A percentile compares a stretch with the other conserved stretches of the same genome.
phyloP scores from a whole-genome alignment of 1,284 basidiomycete species.

The Heterobasidion occidentale region DNA sequence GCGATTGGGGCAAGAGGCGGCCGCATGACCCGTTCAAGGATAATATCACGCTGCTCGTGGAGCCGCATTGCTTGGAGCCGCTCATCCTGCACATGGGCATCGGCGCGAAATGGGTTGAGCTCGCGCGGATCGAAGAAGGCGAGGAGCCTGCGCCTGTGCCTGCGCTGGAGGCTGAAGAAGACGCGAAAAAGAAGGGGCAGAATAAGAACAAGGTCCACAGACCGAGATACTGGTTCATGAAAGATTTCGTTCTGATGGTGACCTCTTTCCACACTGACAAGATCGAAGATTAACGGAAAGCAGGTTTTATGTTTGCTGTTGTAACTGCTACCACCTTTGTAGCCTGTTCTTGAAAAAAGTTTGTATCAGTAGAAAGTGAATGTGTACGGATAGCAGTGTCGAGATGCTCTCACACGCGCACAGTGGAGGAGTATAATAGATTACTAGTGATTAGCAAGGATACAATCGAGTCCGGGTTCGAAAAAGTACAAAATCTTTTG shows the following conservation, averaged over 20 bases:
- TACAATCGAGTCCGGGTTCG: not conserved
- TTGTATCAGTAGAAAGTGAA: too few species aligned
- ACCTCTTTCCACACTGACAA: constrained; percentile 14
- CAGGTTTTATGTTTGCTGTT: not conserved
- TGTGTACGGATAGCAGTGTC: too few species aligned
- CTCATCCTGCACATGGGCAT: constrained; percentile 42
- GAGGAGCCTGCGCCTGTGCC: constrained; percentile 3
- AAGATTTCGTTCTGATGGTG: constrained; percentile 23
- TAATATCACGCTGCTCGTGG: constrained; percentile 41
- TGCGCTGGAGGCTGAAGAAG: not conserved
- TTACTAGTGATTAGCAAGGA: not conserved
- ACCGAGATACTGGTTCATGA: constrained; percentile 35
- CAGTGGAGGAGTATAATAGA: not conserved
- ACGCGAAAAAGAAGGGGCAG: constrained; percentile 19
- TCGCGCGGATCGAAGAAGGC: constrained; percentile 26
- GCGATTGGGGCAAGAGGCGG: constrained; percentile 1
- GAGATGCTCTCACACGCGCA: too few species aligned
- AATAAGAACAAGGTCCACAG: constrained; percentile 22
- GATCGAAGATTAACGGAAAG: not conserved
- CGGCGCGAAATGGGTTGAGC: constrained; percentile 50
- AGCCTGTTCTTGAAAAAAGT: too few species aligned
- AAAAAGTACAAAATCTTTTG: not conserved
- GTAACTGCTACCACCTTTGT: not conserved
- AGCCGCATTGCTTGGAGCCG: constrained; percentile 28
- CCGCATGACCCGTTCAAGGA: constrained; percentile 40